Evolutionary conservation across 208 protist species (phyloP).

Genomic region (Tritrichomonas foetus): DNA sequence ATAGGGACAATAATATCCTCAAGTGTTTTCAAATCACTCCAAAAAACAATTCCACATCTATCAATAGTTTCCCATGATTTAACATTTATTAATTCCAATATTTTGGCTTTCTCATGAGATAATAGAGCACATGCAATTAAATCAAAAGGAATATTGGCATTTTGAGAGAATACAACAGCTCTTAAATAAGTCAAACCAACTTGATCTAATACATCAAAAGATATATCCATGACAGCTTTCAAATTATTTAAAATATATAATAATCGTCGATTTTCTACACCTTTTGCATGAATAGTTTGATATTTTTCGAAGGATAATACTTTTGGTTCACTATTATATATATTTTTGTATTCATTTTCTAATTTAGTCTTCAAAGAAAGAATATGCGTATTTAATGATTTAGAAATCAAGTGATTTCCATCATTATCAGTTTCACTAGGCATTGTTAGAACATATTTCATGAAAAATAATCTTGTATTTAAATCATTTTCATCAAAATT

Average conservation of each 20-base stretch:
- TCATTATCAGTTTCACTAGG: not conserved
- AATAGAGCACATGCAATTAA: not conserved
- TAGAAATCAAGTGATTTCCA: no score
- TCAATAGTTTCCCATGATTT: not conserved
- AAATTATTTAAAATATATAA: not conserved
- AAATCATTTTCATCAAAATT: not conserved
- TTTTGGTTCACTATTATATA: not conserved
- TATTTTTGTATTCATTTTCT: not conserved
- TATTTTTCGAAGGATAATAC: not conserved
- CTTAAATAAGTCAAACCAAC: not conserved
- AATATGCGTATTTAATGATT: no score
- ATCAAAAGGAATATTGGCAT: not conserved
- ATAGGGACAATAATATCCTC: not conserved
- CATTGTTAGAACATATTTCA: not conserved
- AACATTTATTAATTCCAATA: not conserved
- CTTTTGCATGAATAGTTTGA: not conserved
- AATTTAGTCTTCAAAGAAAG: no score
- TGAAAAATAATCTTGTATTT: not conserved
- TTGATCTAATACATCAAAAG: not conserved
- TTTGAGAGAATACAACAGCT: not conserved
- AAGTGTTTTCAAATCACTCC: not conserved
- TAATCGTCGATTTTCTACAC: not conserved
- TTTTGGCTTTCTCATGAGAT: not conserved
- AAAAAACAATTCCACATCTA: not conserved
- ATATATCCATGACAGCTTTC: not conserved